phyloP scores from a whole-genome alignment of 2,329 filamentous ascomycete genomes.

The Alternaria rosae region DNA sequence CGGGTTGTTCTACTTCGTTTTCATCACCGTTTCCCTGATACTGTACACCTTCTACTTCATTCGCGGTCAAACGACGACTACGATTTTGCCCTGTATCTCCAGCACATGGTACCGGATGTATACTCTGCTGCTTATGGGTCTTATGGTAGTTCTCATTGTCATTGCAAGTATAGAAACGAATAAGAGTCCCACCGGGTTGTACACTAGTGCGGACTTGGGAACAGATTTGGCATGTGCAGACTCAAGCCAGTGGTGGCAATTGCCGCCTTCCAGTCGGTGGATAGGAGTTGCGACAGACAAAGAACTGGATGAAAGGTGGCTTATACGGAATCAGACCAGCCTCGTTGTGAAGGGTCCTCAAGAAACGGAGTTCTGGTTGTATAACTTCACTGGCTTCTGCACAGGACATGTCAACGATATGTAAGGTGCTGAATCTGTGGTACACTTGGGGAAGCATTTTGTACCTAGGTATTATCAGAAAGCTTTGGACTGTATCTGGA shows the following conservation, averaged over 20 bases:
- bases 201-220: not conserved
- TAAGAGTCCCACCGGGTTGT: not conserved
- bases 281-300: not conserved
- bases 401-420: not conserved
- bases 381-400: not conserved
- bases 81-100: constrained; percentile 18
- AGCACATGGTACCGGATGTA: constrained; percentile 23
- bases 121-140: constrained; percentile 9
- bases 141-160: constrained; percentile 8
- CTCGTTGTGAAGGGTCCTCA: not conserved
- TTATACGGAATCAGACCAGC: not conserved
- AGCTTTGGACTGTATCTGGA: not conserved
- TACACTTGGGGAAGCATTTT: not conserved
- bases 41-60: constrained; percentile 13
- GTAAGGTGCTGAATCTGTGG: not conserved
- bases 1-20: not conserved
- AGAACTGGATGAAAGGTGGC: not conserved
- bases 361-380: not conserved
- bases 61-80: constrained; percentile 15
- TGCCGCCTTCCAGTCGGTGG: not conserved
- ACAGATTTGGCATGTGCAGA: not conserved
- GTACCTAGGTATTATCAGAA: not conserved
- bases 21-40: not conserved
- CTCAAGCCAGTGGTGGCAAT: not conserved
- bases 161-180: constrained; percentile 19